Base-by-base conservation (phyloP, 805 yeast genomes). In the Teunomyces cretensis region DNA sequence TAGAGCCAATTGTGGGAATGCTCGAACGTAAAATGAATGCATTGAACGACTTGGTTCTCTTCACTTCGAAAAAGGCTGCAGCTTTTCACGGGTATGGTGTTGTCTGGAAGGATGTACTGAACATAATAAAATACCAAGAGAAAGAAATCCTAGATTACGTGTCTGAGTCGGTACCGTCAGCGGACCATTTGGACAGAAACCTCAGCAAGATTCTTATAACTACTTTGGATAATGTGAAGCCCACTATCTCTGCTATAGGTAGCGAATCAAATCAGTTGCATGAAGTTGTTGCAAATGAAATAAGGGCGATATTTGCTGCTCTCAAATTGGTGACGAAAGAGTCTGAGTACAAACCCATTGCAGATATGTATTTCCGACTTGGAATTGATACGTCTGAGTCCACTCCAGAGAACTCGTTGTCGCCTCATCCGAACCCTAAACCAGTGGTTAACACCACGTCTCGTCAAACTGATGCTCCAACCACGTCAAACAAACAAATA, bases 1-100 rank as follows among this genome's bases (percentile, higher is more conserved):
- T 67, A 9, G 64, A 53, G n/a, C 74, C 74, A 1, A 58, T 72
- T 1, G 32, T 62, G 2, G 49, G 55, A 6, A 56, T 67, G 8
- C 46, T 72, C n/a, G 55, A 58, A 9, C 61, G 55, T 22, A 66
- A 62, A 43, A 50, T 48, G 12, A 64, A 54, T 15, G 72, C 68
- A 0, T 53, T 65, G 16, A 49, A 50, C 7, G 68, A 58, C 28
- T 43, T 66, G 28, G 49, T 56, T 3, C 44, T 54, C 1, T 46
- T 53, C 9, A 46, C 67, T 1, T 63, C 73, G 4, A 51, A 45
- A 9, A 48, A 51, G 27, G 60, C 75, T 0, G 55, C 66, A 4
- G 30, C 44, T 0, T 68, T 49, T 49, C 72, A 68, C 45, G 56
- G 60, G 26, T 56, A 54, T 42, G 53, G 61, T 1, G 41, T 46